Evolutionary conservation across 352 stramenopile species (phyloP).

Genomic region (Phytophthora megakarya): DNA sequence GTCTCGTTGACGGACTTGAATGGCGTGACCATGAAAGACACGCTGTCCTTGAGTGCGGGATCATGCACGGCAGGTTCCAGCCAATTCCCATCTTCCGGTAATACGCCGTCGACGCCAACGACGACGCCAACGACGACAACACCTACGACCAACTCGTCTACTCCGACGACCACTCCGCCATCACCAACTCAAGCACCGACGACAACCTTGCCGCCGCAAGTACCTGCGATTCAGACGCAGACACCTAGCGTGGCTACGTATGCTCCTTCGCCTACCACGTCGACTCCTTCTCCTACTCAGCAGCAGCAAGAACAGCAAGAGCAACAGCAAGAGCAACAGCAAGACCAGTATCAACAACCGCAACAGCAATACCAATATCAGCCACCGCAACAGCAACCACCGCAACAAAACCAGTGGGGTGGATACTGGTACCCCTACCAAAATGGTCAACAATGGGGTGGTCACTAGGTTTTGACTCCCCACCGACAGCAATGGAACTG

Average conservation of each 20-base stretch:
- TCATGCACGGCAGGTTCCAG: constrained; percentile 51
- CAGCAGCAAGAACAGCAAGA: background rate
- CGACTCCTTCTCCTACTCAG: background rate
- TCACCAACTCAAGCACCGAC: background rate
- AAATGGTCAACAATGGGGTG: too few relatives aligned
- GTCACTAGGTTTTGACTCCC: too few relatives aligned
- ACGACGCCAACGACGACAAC: background rate
- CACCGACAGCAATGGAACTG: constrained; percentile 1
- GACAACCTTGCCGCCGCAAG: background rate
- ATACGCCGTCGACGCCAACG: too few relatives aligned
- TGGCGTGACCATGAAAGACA: constrained; percentile 61
- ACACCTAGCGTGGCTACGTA: background rate
- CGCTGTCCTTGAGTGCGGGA: constrained; percentile 50
- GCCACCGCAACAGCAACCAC: background rate
- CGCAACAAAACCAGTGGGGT: constrained; percentile 1
- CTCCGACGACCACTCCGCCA: background rate
- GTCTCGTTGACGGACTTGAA: constrained; percentile 65
- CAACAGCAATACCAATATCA: background rate
- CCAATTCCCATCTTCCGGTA: constrained; percentile 46
- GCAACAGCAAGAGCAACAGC: background rate
- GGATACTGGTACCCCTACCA: too few relatives aligned
- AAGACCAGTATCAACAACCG: background rate
- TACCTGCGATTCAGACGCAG: background rate
- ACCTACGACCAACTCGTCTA: background rate
- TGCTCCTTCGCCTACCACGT: too few relatives aligned